Conservation (phyloP, 2,329 filamentous ascomycete genomes). For the Beauveria sp. region DNA sequence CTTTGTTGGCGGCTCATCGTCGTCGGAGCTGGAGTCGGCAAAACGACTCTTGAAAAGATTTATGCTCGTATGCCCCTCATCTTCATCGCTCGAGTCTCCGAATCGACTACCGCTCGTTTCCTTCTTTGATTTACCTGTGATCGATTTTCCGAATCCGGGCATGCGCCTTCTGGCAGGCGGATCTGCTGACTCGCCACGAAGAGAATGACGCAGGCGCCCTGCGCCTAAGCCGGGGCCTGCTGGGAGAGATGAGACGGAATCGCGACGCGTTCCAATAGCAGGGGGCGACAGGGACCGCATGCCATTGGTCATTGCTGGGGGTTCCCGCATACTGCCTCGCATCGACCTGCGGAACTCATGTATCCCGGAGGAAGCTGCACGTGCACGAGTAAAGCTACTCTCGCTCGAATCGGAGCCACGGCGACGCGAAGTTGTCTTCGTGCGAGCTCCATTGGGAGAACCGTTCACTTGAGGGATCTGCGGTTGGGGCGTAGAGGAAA, state of each 20-base stretch:
- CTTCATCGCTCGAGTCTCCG: conserved; percentile 57
- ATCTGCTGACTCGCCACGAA: conserved; percentile 35
- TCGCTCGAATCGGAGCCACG: conserved; percentile 60
- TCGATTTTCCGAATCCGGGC: conserved; percentile 35
- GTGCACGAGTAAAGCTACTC: conserved; percentile 72
- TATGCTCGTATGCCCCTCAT: conserved; percentile 25
- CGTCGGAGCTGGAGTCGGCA: conserved; percentile 65
- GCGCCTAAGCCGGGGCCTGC: conserved; percentile 18
- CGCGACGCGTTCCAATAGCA: conserved; percentile 43
- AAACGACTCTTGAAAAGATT: conserved; percentile 51
- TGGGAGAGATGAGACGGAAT: conserved; percentile 30
- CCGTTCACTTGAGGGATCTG: conserved; percentile 21
- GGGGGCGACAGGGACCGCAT: conserved; percentile 64
- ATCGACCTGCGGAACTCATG: conserved; percentile 67
- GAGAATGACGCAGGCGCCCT: conserved; percentile 36
- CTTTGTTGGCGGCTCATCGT: conserved; percentile 22
- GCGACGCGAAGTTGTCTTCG: conserved; percentile 36
- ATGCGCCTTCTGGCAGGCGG: conserved; percentile 31
- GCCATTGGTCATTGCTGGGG: conserved; percentile 28
- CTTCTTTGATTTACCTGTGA: conserved; percentile 32
- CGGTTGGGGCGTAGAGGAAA: conserved; percentile 16
- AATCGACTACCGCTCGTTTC: conserved; percentile 42
- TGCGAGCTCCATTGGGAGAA: conserved; percentile 13
- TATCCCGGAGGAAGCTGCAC: conserved; percentile 37
- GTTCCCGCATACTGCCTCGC: conserved; percentile 37